Conservation (phyloP, 331 rosid species). For the Quercus phellos region DNA sequence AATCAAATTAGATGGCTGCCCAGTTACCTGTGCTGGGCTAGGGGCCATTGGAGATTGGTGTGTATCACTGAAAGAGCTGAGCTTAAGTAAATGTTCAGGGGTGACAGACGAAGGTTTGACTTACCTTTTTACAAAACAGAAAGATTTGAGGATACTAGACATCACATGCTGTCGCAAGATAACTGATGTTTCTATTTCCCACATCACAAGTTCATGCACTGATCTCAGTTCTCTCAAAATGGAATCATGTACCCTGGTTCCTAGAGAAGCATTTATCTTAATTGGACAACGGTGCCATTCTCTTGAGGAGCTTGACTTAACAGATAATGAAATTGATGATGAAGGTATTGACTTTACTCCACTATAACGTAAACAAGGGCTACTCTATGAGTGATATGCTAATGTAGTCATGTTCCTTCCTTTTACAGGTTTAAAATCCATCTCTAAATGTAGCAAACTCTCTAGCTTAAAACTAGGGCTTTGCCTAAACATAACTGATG, state of each 20-base stretch:
- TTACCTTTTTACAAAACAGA: conserved; percentile 63
- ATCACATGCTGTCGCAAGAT: conserved; percentile 88
- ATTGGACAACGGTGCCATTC: conserved; percentile 60
- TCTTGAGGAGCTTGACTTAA: conserved; percentile 84
- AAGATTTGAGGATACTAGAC: conserved; percentile 73
- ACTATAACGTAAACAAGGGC: background rate
- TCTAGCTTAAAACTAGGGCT: conserved; percentile 74
- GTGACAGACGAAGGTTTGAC: conserved; percentile 81
- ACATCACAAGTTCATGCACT: conserved; percentile 62
- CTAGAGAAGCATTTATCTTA: conserved; percentile 62
- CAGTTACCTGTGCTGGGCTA: conserved; percentile 55
- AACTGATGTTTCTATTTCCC: conserved; percentile 61
- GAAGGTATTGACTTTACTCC: conserved; percentile 51
- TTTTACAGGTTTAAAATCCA: conserved; percentile 62
- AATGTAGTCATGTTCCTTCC: conserved; percentile 9
- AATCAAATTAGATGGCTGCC: conserved; percentile 68
- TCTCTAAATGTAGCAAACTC: conserved; percentile 65
- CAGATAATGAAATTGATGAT: conserved; percentile 86
- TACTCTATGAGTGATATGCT: conserved; percentile 23
- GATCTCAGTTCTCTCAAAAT: conserved; percentile 71
- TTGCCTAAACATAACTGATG: conserved; percentile 81
- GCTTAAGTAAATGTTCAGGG: conserved; percentile 85
- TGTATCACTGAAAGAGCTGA: conserved; percentile 58
- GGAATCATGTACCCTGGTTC: conserved; percentile 85
- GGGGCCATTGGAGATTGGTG: conserved; percentile 78